phyloP scores from a whole-genome alignment of 495 filamentous ascomycete genomes.

The Trichoderma erinaceum region DNA sequence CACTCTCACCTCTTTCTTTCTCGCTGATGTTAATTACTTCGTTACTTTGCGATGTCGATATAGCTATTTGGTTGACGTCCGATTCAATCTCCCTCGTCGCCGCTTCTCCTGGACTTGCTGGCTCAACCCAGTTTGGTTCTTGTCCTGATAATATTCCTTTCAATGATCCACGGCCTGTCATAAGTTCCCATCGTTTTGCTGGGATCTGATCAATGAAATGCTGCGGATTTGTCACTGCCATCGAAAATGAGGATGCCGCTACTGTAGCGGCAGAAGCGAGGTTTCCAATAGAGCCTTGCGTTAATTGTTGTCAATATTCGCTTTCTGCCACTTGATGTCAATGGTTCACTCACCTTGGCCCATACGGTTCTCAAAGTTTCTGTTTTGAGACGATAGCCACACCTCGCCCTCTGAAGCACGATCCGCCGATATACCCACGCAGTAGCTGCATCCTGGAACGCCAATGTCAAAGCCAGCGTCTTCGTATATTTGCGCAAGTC shows the following conservation, averaged over 20 bases:
- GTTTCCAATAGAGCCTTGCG: constrained; percentile 36
- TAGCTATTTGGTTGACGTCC: neutral
- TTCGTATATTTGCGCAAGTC: constrained; percentile 34
- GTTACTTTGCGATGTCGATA: neutral
- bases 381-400: constrained; percentile 43
- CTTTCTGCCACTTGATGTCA: neutral
- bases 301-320: neutral
- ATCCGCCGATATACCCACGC: constrained; percentile 42
- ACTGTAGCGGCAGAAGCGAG: constrained; percentile 38
- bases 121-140: constrained; percentile 22
- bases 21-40: neutral
- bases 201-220: constrained; percentile 28
- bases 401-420: constrained; percentile 36
- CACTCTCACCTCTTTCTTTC: neutral
- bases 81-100: neutral
- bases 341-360: constrained; percentile 31
- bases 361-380: constrained; percentile 47
- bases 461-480: constrained; percentile 38
- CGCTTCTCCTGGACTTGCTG: constrained; percentile 15
- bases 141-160: neutral
- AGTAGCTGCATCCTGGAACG: constrained; percentile 42
- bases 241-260: constrained; percentile 36
- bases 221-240: constrained; percentile 32
- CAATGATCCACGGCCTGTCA: constrained; percentile 19
- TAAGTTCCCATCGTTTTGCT: constrained; percentile 20